Evolutionary conservation across 345 rosid species (phyloP), one percentile per base, ranked within the genome.

Genomic region (Brassica cretica): DNA sequence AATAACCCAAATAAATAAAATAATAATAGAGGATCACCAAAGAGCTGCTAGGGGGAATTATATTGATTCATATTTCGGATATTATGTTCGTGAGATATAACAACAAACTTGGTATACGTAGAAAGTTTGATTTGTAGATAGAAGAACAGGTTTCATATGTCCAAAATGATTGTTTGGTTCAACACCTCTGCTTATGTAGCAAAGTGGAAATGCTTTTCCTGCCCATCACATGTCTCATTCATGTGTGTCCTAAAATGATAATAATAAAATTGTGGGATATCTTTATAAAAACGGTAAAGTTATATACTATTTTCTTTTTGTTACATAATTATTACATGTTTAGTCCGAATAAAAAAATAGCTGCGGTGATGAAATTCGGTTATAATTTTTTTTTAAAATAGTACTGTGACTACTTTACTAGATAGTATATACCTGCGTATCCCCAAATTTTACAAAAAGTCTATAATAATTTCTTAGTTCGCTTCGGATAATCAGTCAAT

Each of bases 211-310:
- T 51, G 58, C 41, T 78, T 78, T 14, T 59, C 67, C 60, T 73
- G 51, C 64, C 70, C 63, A 73, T 73, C 68, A 79, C 74, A 79
- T 61, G 78, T 60, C 74, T 67, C 65, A 68, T 51, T 78, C 74
- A 67, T 73, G 68, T 66, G 5, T 68, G 64, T 61, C 77, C 70
- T 49, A 61, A 68, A 59, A 67, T 66, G 72, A 70, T 77, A 65
- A 33, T 21, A 18, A 30, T 25, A 11, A 15, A 25, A 12, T 41
- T 27, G 60, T 67, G 51, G 27, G 41, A 59, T 29, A 41, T 68
- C 51, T 59, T 27, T 18, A 59, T 41, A 41, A 30, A 46, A 18
- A 41, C 39, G 44, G 41, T 33, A 33, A 33, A 33, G 8, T 33
- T 33, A 33, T 33, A 33, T 33, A 58, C 21, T 18, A 5, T 51